Evolutionary conservation across 768 basidiomycete genomes (phyloP).

Genomic region (Naganishia randhawae): DNA sequence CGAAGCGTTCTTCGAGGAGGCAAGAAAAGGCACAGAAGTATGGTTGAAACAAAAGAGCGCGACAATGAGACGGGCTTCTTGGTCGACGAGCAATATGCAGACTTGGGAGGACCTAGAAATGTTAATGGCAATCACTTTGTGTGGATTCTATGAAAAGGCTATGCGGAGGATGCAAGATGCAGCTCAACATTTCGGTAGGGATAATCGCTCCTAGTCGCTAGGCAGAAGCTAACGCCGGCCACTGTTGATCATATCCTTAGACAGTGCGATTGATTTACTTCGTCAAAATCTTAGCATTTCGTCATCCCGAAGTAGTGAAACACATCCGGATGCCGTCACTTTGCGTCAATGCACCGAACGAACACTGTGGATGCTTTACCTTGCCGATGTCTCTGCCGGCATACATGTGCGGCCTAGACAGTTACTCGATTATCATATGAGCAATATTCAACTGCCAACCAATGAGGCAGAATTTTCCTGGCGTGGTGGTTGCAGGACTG

Average conservation of each 20-base stretch:
- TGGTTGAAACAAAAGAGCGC: constrained; percentile 14
- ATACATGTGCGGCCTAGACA: constrained; percentile 23
- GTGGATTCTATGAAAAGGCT: constrained; percentile 33
- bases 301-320: constrained; percentile 7
- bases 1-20: constrained; percentile 8
- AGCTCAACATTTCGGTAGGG: constrained; percentile 23
- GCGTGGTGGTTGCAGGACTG: constrained; percentile 9
- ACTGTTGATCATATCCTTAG: not conserved
- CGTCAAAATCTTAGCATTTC: constrained; percentile 3
- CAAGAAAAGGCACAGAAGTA: not conserved
- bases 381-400: constrained; percentile 43
- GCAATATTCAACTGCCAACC: constrained; percentile 35
- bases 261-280: constrained; percentile 16
- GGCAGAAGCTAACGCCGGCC: not conserved
- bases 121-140: constrained; percentile 37
- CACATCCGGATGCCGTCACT: constrained; percentile 28
- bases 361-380: constrained; percentile 45
- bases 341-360: constrained; percentile 38
- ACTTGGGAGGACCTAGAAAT: constrained; percentile 48
- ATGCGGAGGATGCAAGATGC: constrained; percentile 13
- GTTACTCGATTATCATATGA: constrained; percentile 20
- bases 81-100: not conserved
- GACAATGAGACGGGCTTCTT: constrained; percentile 12
- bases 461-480: constrained; percentile 32
- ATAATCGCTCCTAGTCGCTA: not conserved